These are phyloP conservation scores for Pontederia crassipes DNA, from an alignment of 176 grass and related monocot species.

Conservation along the genomic window DNA sequence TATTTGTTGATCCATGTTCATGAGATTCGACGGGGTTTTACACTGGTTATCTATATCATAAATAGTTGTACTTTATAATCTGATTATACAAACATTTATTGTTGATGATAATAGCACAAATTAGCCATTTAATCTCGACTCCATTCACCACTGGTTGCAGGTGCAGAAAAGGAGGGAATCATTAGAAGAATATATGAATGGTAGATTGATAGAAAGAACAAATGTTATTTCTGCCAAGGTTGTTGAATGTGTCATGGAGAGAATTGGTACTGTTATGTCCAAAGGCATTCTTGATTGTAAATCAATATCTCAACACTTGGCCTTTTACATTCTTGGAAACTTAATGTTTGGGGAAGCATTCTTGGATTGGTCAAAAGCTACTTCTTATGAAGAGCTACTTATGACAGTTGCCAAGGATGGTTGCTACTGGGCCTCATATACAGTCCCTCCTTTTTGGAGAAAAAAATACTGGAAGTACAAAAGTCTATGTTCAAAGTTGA, in stretches of 20 bases:
- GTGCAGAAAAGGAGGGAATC: constrained; percentile 66
- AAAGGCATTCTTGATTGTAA: constrained; percentile 48
- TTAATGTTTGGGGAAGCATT: constrained; percentile 73
- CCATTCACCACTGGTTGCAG: constrained; percentile 31
- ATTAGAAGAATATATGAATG: constrained; percentile 53
- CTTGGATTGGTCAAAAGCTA: constrained; percentile 59
- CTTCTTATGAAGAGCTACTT: constrained; percentile 67
- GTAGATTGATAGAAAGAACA: constrained; percentile 24
- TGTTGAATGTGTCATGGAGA: constrained; percentile 34
- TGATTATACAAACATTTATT: too few species aligned
- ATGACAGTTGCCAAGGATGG: constrained; percentile 68
- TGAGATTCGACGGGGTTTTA: too few species aligned
- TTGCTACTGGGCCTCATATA: constrained; percentile 87
- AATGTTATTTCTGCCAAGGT: constrained; percentile 38
- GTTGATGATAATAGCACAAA: too few species aligned
- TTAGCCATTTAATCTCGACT: neutral
- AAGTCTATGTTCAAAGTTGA: constrained; percentile 38
- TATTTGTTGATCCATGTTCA: too few species aligned
- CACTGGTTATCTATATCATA: too few species aligned
- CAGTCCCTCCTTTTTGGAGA: constrained; percentile 69
- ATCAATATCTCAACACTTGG: constrained; percentile 48
- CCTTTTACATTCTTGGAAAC: constrained; percentile 66
- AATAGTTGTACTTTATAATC: too few species aligned
- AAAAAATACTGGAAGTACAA: constrained; percentile 68
- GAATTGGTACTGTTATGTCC: constrained; percentile 27